These are phyloP conservation scores for Rhizopus arrhizus DNA, from an alignment of 371 early-diverging fungal species.

Conservation along the genomic window DNA sequence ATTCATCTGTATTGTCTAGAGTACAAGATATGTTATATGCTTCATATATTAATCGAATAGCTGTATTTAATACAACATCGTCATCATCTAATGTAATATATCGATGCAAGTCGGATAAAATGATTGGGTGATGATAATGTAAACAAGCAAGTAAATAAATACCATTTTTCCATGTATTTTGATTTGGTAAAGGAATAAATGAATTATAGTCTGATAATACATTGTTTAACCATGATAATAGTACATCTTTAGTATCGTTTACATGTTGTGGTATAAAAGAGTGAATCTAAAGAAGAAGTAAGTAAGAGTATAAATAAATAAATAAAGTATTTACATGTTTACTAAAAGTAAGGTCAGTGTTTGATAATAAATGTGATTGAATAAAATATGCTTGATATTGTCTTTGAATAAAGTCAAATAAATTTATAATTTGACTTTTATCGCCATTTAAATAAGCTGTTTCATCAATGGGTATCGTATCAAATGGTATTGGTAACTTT, in stretches of 20 bases:
- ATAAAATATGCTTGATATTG: conserved; percentile 36
- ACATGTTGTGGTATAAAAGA: conserved; percentile 33
- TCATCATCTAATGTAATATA: conserved; percentile 15
- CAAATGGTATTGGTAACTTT: conserved; percentile 1
- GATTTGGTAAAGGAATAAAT: conserved; percentile 57
- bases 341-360: conserved; percentile 32
- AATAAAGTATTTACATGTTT: conserved; percentile 32
- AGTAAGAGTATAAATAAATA: conserved; percentile 1
- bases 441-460: conserved; percentile 15
- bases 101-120: conserved; percentile 56
- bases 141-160: conserved; percentile 64
- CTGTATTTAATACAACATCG: conserved; percentile 10
- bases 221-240: conserved; percentile 63
- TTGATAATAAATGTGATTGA: conserved; percentile 22
- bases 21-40: conserved; percentile 27
- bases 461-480: conserved; percentile 3
- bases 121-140: conserved; percentile 63
- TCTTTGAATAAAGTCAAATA: conserved; percentile 39
- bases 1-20: conserved; percentile 18
- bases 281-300: conserved; percentile 22
- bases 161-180: conserved; percentile 64
- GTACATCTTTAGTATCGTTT: conserved; percentile 46
- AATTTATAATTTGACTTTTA: conserved; percentile 27
- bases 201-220: conserved; percentile 60
- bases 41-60: conserved; percentile 29